phyloP scores from a whole-genome alignment of 805 yeast species.

The Priceomyces castillae region DNA sequence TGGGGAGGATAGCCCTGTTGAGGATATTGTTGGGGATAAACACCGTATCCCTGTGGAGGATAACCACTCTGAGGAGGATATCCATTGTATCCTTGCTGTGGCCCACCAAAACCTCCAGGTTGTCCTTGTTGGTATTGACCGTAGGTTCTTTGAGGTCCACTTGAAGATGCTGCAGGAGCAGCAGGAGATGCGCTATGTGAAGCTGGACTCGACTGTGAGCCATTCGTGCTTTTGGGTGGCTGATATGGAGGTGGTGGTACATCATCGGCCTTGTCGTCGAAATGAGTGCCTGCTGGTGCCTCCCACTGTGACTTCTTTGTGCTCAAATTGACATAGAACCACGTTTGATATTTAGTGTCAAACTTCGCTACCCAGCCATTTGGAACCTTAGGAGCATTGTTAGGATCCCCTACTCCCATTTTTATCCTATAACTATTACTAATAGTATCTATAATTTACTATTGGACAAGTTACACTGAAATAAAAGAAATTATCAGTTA shows the following conservation, averaged over 20 bases:
- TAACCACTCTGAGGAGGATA: conserved; percentile 27
- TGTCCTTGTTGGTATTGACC: conserved; percentile 8
- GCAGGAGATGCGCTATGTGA: background rate
- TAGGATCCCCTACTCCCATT: conserved; percentile 14
- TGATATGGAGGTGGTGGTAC: conserved; percentile 47
- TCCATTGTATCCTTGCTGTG: conserved; percentile 14
- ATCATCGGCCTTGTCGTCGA: conserved; percentile 19
- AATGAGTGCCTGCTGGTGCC: conserved; percentile 55
- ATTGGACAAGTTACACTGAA: too few species aligned
- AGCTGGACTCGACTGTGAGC: conserved; percentile 3
- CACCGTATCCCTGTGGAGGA: conserved; percentile 29
- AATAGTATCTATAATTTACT: too few species aligned
- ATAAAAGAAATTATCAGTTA: too few species aligned
- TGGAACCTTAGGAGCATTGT: conserved; percentile 54
- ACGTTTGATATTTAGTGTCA: conserved; percentile 66
- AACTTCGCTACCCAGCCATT: conserved; percentile 72
- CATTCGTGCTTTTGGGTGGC: conserved; percentile 8
- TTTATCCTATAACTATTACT: background rate
- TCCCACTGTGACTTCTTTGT: conserved; percentile 90
- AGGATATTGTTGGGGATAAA: conserved; percentile 25
- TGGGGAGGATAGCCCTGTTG: conserved; percentile 25
- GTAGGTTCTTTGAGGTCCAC: conserved; percentile 1
- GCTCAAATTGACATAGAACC: conserved; percentile 75
- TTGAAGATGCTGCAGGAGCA: conserved; percentile 3
- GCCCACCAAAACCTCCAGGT: conserved; percentile 15